These are phyloP conservation scores for Aegilops speltoides DNA, from an alignment of 176 grass and related monocot species.

Conservation along the genomic window DNA sequence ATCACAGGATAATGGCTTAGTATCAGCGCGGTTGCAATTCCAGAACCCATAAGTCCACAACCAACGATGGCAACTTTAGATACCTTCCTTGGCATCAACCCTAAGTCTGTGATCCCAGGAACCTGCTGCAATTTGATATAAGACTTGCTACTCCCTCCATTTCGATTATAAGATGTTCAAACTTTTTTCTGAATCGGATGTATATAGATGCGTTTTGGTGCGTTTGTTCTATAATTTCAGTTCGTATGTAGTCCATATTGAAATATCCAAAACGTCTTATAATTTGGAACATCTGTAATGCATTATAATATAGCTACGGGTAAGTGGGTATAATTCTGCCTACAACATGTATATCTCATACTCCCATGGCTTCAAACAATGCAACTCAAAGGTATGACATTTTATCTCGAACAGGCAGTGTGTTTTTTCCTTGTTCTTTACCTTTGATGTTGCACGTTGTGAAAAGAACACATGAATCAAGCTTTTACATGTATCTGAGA, in stretches of 20 bases:
- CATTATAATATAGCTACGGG: background rate
- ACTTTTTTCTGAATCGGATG: no score
- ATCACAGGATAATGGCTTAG: slow-evolving; percentile 77
- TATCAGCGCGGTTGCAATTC: slow-evolving; percentile 85
- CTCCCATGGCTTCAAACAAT: background rate
- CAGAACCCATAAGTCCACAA: slow-evolving; percentile 80
- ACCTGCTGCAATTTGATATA: slow-evolving; percentile 42
- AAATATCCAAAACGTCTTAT: no score
- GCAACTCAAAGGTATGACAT: background rate
- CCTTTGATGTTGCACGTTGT: slow-evolving; percentile 80
- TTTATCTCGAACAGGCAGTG: background rate
- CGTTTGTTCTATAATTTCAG: no score
- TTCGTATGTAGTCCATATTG: no score
- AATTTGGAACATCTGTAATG: no score
- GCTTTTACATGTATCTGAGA: slow-evolving; percentile 76
- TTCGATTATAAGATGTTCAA: no score
- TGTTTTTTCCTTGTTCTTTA: slow-evolving; percentile 3
- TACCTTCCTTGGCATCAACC: slow-evolving; percentile 70
- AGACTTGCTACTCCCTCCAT: background rate
- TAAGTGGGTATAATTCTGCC: background rate
- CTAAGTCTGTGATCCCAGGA: slow-evolving; percentile 75
- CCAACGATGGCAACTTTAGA: slow-evolving; percentile 77
- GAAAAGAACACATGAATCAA: slow-evolving; percentile 86
- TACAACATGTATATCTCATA: background rate
- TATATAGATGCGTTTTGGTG: no score